Base-by-base conservation (phyloP, 768 basidiomycete species). In the Xanthoconium stramineum region DNA sequence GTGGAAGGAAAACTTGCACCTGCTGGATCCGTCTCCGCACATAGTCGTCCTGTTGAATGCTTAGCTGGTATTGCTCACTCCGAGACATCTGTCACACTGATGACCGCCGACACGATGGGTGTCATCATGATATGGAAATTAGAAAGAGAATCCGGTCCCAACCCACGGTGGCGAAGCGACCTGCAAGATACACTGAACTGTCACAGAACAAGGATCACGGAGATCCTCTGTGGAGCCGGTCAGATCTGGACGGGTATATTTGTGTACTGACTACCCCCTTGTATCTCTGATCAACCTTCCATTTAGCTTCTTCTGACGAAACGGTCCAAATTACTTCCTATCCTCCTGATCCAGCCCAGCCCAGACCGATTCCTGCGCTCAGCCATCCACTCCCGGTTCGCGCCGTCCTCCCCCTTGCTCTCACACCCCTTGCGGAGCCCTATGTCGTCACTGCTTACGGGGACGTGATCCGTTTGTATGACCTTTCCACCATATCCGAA, bases 31-130 rank as follows among this genome's bases (percentile, higher is more conserved):
- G 80, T 97, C 44, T 89, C 91, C 5, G 82, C 85, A 0, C 96
- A 99, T 71, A 89, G 84, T 10, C 83, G 96, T 14, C 96, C 96
- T 5, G 85, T 98, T 9, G 91, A 93, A 69, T 84, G 83, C 57
- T 70, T 97, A 13, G 80, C 83, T 38, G 87, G 81, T n/a, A 75
- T 77, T 55, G 61, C 72, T 14, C 60, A 74, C 38, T 80, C 83
- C 4, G 76, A 74, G n/a, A 68, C 66, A 12, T 72, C 75, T 19
- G 80, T 75, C 0, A 73, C 79, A 29, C 72, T 98, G 6, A 91
- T 87, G 68, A 92, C 93, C 0, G 92, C 83, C 8, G 96, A 98
- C 70, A 95, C 91, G 4, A 90, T 98, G 86, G 97, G 96, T 3
- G 69, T 89, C 10, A 84, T 98, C 67, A 90, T 87, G 57, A 72